Base-by-base conservation (phyloP, 257 asterid species). In the Cruciata laevipes region DNA sequence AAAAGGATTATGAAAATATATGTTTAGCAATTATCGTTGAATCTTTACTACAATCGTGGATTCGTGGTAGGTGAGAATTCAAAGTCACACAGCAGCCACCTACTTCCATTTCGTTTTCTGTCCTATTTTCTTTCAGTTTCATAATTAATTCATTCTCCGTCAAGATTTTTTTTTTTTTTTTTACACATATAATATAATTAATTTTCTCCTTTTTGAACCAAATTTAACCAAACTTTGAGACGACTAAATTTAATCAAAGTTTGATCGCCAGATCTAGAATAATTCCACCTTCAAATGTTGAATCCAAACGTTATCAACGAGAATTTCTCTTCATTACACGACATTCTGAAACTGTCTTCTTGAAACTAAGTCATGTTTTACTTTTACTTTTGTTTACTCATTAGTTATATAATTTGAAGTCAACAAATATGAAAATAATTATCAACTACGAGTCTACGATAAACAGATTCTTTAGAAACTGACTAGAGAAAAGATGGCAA, bases 201-300 rank as follows among this genome's bases (percentile, higher is more conserved):
- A 25, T 21, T 38, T 64, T 40, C 25, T 40, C 17, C 14, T 24
- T 65, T 14, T 65, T 65, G 35, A 2, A 65, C 24, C 3, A 61
- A 6, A n/a, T 47, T 14, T 47, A 14, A 47, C 55, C 55, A 4
- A 47, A 47, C 16, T 14, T 47, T 47, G 0, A 14, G 55, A 17
- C 20, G 21, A 47, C 55, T 16, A 8, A 21, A n/a, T n/a, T n/a
- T 10, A 38, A 20, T 38, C 55, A 63, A 37, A 63, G 20, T 63
- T 63, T 63, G 51, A 32, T 80, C 17, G 69, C 51, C 69, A 17
- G 11, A 40, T 44, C 59, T 65, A 65, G 25, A 66, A 47, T 16
- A 13, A 23, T 66, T 44, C 38, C 14, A 44, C 35, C 37, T 20
- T 57, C 62, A 21, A 53, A 21, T 47, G 53, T 16, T 47, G 14